Percentiles rank a stretch among this genome's conserved stretches.
phyloP scores from a whole-genome alignment of 345 rosid genomes.

The Populus davidiana region DNA sequence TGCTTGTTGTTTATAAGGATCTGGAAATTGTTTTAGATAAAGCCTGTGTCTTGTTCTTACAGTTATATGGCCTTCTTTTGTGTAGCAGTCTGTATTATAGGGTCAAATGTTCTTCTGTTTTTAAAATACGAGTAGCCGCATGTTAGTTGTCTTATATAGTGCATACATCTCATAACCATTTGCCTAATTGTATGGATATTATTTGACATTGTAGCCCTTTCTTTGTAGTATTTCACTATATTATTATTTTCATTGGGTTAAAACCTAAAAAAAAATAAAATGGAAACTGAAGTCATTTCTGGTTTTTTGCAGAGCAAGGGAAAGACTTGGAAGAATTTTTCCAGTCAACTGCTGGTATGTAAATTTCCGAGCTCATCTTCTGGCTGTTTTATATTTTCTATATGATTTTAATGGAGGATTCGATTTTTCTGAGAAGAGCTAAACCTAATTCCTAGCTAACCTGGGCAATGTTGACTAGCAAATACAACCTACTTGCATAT shows the following conservation, averaged over 20 bases:
- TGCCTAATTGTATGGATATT: neutral
- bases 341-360: constrained; percentile 75
- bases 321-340: constrained; percentile 90
- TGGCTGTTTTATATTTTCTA: neutral
- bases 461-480: too few species aligned
- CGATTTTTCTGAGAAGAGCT: neutral
- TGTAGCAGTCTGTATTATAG: too few species aligned
- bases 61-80: neutral
- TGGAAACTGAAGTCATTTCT: constrained; percentile 23
- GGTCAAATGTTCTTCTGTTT: too few species aligned
- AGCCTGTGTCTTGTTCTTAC: neutral
- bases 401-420: neutral
- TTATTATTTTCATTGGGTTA: neutral
- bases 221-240: neutral
- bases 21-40: neutral
- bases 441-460: neutral
- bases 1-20: neutral
- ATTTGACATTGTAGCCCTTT: neutral
- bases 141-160: too few species aligned
- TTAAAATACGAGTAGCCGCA: too few species aligned
- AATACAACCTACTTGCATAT: too few species aligned
- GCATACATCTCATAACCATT: neutral
- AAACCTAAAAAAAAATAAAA: neutral
- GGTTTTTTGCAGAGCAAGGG: constrained; percentile 70
- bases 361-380: constrained; percentile 3